Conservation (phyloP, 129 eudicot genomes). For the Flaveria bidentis region DNA sequence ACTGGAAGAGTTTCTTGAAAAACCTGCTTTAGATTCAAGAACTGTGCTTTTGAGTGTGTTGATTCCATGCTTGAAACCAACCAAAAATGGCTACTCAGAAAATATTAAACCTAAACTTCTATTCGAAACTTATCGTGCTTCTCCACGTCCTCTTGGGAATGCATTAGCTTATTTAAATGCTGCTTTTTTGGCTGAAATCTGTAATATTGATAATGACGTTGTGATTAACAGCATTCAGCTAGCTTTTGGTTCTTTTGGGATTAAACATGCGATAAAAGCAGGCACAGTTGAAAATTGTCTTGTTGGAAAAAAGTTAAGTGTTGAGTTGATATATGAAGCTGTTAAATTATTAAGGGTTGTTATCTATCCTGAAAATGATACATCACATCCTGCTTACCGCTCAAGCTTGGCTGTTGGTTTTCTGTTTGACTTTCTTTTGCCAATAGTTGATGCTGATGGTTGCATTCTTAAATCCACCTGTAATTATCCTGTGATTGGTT, state of each 20-base stretch:
- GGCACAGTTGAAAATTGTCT: constrained; percentile 60
- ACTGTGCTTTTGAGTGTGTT: constrained; percentile 64
- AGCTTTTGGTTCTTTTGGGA: constrained; percentile 80
- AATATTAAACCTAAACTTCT: constrained; percentile 36
- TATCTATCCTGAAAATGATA: constrained; percentile 62
- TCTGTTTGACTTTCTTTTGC: constrained; percentile 66
- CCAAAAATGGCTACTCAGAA: constrained; percentile 30
- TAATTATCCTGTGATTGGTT: constrained; percentile 11
- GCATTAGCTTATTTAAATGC: constrained; percentile 86
- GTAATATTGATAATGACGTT: constrained; percentile 36
- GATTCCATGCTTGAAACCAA: constrained; percentile 50
- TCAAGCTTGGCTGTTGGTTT: constrained; percentile 75
- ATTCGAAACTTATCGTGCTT: constrained; percentile 88
- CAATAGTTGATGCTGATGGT: constrained; percentile 36
- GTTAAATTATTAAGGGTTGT: constrained; percentile 42
- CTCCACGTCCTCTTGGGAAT: constrained; percentile 92
- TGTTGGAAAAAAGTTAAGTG: constrained; percentile 44
- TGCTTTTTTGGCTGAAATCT: constrained; percentile 69
- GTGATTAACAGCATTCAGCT: constrained; percentile 50
- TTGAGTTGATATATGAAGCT: constrained; percentile 53
- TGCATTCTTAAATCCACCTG: constrained; percentile 3
- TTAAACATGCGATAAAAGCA: constrained; percentile 66
- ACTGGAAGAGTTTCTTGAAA: constrained; percentile 60
- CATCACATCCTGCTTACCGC: constrained; percentile 57
- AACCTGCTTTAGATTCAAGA: constrained; percentile 58